Evolutionary conservation across 371 early-diverging fungal genomes (phyloP), one percentile per base, ranked within the genome.

Genomic region (Rhizomucor pusillus): DNA sequence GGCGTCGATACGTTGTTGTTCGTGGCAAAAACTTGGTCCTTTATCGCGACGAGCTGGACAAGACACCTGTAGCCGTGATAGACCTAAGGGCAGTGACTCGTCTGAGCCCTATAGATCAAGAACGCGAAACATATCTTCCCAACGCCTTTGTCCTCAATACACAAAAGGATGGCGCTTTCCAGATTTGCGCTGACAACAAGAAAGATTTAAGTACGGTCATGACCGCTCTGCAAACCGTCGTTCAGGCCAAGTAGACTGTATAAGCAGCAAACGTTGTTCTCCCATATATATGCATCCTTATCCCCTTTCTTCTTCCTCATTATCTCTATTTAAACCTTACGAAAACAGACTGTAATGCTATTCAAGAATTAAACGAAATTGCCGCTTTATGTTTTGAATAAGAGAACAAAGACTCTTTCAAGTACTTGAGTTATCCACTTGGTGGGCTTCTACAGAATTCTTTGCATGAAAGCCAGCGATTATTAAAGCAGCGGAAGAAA

Each of bases 11-110:
- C 36, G 48, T 62, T 33, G 24, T 48, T 22, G 52, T 62, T 36
- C 62, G 62, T 16, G 62, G 56, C 50, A 62, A 62, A 49, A 52
- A 22, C 43, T 36, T 62, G 29, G 34, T 43, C 33, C 19, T 62
- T 9, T 62, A 56, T 47, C 52, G 56, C 22, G 62, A 62, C 24
- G 56, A 56, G 43, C 41, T 56, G 45, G 74, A 71, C 35, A 62
- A 66, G 19, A 61, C 60, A 9, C 79, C 83, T 5, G 46, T 78
- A 6, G 54, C 66, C 11, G 71, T 75, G 33, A 66, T 86, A 52
- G 66, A 75, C 52, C 65, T 81, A 5, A 54, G 36, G 22, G 18
- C 33, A 14, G 66, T 63, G 13, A 65, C 61, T 13, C 63, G 62
- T 40, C 46, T 73, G 24, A 58, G 65, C 23, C 57, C 63, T 22